Evolutionary conservation across 2,329 filamentous ascomycete genomes (phyloP).

Genomic region (Curvularia hawaiiensis): DNA sequence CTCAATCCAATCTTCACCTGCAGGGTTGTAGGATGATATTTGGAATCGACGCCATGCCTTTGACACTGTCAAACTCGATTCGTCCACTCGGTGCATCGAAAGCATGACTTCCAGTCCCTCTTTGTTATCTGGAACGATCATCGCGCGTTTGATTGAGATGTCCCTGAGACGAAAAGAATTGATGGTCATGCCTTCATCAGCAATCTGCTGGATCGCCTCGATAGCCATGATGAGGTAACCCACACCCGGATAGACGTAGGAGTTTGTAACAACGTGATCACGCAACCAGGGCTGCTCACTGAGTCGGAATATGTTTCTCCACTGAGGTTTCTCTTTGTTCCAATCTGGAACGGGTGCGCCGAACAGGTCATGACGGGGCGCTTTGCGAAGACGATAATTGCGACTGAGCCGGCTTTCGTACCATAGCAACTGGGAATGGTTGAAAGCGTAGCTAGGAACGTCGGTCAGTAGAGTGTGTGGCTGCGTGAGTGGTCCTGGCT

Average conservation of each 20-base stretch:
- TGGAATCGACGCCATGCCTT: conserved; percentile 4
- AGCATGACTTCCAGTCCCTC: conserved; percentile 1
- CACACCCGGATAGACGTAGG: conserved; percentile 20
- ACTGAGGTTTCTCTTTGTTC: conserved; percentile 4
- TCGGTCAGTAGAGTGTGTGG: conserved; percentile 19
- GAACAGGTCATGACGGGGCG: conserved; percentile 14
- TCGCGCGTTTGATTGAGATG: conserved; percentile 2
- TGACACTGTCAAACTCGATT: conserved; percentile 1
- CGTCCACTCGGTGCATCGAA: conserved; percentile 2
- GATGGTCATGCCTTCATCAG: conserved; percentile 1
- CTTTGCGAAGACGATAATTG: conserved; percentile 8
- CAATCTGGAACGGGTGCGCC: conserved; percentile 8
- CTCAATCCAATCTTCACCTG: conserved; percentile 3
- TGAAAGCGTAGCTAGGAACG: conserved; percentile 32
- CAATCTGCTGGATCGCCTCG: conserved; percentile 11
- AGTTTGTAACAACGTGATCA: conserved; percentile 16
- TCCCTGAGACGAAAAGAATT: conserved; percentile 1
- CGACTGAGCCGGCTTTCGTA: conserved; percentile 15
- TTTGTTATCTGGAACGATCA: conserved; percentile 3
- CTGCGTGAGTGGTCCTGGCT: conserved; percentile 4
- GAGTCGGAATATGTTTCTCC: conserved; percentile 14
- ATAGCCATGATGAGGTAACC: conserved; percentile 11
- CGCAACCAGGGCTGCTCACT: conserved; percentile 20
- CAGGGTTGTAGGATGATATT: conserved; percentile 5
- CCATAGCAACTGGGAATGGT: conserved; percentile 36